phyloP scores from a whole-genome alignment of 805 yeast genomes.

The Yamadazyma laniorum region DNA sequence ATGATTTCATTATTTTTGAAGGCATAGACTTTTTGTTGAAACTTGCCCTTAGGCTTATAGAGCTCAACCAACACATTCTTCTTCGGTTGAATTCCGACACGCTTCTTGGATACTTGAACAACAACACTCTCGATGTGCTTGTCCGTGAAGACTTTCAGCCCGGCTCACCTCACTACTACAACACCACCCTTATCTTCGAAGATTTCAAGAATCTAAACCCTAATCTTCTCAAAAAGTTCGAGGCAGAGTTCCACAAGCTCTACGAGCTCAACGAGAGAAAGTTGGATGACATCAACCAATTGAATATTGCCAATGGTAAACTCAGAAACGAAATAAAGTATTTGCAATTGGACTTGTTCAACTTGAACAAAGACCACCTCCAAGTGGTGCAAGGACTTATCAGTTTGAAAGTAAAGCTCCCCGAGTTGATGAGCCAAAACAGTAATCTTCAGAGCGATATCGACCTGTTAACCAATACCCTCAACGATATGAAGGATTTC shows the following conservation, averaged over 20 bases:
- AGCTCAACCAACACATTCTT: slow-evolving; percentile 55
- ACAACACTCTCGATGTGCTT: slow-evolving; percentile 71
- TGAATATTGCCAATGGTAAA: slow-evolving; percentile 66
- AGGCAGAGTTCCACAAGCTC: slow-evolving; percentile 73
- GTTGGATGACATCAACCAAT: slow-evolving; percentile 55
- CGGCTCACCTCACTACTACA: slow-evolving; percentile 38
- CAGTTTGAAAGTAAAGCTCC: slow-evolving; percentile 69
- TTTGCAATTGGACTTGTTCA: slow-evolving; percentile 65
- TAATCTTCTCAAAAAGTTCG: slow-evolving; percentile 64
- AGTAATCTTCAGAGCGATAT: slow-evolving; percentile 53
- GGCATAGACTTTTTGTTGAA: slow-evolving; percentile 85
- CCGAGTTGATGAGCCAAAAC: slow-evolving; percentile 74
- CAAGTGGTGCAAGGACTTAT: slow-evolving; percentile 87
- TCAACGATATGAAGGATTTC: slow-evolving; percentile 36
- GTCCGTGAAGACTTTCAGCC: slow-evolving; percentile 30
- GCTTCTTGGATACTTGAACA: slow-evolving; percentile 74
- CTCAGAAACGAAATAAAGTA: slow-evolving; percentile 70
- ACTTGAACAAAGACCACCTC: slow-evolving; percentile 78
- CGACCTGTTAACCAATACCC: slow-evolving; percentile 23
- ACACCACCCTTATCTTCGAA: slow-evolving; percentile 68
- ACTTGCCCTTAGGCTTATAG: slow-evolving; percentile 79
- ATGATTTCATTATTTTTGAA: slow-evolving; percentile 85
- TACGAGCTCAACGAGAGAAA: slow-evolving; percentile 64
- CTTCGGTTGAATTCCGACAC: slow-evolving; percentile 70
- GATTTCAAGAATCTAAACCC: slow-evolving; percentile 82